Evolutionary conservation across 129 eudicot genomes (phyloP).

Genomic region (Dittrichia graveolens): DNA sequence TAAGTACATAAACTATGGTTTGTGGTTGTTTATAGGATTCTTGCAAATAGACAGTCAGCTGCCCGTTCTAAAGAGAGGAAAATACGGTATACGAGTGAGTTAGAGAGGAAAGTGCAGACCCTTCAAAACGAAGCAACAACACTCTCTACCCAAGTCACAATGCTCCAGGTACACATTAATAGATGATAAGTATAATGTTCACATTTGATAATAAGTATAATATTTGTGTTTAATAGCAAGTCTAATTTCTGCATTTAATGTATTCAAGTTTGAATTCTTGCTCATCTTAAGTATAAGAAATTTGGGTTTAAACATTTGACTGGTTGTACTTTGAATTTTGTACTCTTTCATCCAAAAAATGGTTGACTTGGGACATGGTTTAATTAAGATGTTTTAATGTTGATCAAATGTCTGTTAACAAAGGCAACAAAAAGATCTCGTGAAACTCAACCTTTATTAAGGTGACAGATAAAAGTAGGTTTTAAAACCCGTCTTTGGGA

Average conservation of each 20-base stretch:
- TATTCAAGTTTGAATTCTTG: not conserved
- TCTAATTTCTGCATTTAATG: not conserved
- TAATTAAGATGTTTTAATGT: not conserved
- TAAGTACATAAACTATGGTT: not conserved
- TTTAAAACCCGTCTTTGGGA: too few species aligned
- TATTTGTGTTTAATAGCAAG: too few species aligned
- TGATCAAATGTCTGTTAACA: not conserved
- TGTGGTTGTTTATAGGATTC: slow-evolving; percentile 56
- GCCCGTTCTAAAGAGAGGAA: slow-evolving; percentile 94
- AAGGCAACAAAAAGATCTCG: not conserved
- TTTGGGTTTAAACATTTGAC: not conserved
- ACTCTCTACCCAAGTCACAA: slow-evolving; percentile 80
- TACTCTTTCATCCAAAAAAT: not conserved
- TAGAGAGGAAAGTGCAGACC: slow-evolving; percentile 95
- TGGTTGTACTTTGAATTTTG: not conserved
- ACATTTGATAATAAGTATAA: not conserved
- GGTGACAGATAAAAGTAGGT: not conserved
- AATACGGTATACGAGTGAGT: slow-evolving; percentile 67
- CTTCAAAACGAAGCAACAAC: slow-evolving; percentile 93
- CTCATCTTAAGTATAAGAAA: not conserved
- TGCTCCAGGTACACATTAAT: slow-evolving; percentile 63
- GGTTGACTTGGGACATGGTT: not conserved
- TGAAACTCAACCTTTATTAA: not conserved
- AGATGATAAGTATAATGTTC: not conserved
- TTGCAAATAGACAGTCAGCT: slow-evolving; percentile 92